phyloP scores from a whole-genome alignment of 192 early-diverging fungal genomes.

The Chytriomyces sp. region DNA sequence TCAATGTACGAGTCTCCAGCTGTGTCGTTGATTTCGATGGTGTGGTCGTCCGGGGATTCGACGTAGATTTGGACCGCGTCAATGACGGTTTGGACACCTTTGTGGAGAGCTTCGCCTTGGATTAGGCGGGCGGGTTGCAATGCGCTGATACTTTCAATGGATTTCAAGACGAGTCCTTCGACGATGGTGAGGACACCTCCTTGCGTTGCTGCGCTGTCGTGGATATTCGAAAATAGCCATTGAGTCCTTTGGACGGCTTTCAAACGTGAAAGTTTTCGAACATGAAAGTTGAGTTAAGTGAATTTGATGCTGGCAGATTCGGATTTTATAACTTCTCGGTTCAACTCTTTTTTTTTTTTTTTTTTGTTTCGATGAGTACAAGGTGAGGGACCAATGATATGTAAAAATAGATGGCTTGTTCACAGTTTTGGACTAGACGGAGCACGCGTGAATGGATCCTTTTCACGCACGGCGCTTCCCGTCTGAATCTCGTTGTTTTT shows the following conservation, averaged over 20 bases:
- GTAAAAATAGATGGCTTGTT: not conserved
- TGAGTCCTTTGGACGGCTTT: too few relatives aligned
- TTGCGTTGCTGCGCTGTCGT: conserved; percentile 67
- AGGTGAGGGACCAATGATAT: conserved; percentile 55
- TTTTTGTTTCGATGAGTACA: not conserved
- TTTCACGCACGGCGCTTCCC: too few relatives aligned
- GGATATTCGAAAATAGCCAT: too few relatives aligned
- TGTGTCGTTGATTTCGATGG: conserved; percentile 84
- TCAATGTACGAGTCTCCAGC: conserved; percentile 92
- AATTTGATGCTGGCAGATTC: conserved; percentile 79
- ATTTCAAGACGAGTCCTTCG: conserved; percentile 80
- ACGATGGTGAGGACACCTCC: conserved; percentile 85
- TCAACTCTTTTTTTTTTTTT: conserved; percentile 64
- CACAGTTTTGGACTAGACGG: conserved; percentile 40
- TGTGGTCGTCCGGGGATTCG: conserved; percentile 66
- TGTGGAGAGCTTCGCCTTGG: conserved; percentile 66
- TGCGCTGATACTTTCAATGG: conserved; percentile 78
- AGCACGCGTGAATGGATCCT: conserved; percentile 72
- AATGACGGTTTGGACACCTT: conserved; percentile 75
- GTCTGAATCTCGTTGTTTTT: conserved; percentile 83
- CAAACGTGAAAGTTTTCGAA: too few relatives aligned
- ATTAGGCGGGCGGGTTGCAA: conserved; percentile 81
- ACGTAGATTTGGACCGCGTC: conserved; percentile 64
- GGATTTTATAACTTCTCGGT: conserved; percentile 90
- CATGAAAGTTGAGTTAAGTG: conserved; percentile 85